These are phyloP conservation scores for Pelargonium cotyledonis DNA, from an alignment of 441 rosid genomes.

Conservation along the genomic window DNA sequence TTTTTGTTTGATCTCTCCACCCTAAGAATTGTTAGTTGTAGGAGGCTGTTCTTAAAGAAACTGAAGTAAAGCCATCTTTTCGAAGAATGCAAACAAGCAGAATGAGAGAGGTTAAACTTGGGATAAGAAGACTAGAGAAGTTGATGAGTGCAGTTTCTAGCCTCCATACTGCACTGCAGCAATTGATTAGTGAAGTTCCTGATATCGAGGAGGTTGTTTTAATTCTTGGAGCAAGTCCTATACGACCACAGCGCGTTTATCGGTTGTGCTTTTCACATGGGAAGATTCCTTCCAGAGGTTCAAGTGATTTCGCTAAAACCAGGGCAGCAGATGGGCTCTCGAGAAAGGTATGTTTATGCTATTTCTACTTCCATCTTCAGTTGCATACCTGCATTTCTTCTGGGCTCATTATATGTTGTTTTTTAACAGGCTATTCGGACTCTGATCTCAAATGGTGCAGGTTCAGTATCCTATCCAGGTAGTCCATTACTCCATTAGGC, in stretches of 20 bases:
- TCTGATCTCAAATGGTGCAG: constrained; percentile 69
- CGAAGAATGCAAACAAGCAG: constrained; percentile 49
- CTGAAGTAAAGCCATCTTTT: constrained; percentile 39
- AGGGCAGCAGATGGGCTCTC: constrained; percentile 68
- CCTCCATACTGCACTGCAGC: constrained; percentile 45
- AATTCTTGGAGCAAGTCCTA: constrained; percentile 64
- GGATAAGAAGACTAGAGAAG: constrained; percentile 59
- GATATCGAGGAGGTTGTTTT: constrained; percentile 45
- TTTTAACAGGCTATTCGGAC: constrained; percentile 57
- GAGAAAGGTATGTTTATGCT: constrained; percentile 47
- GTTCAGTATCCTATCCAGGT: constrained; percentile 79
- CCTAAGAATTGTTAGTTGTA: constrained; percentile 36
- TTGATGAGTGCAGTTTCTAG: constrained; percentile 46
- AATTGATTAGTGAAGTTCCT: constrained; percentile 41
- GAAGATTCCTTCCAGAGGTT: constrained; percentile 20
- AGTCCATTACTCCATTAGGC: constrained; percentile 26
- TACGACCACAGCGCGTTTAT: constrained; percentile 63
- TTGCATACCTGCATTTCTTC: not conserved
- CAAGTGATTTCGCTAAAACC: constrained; percentile 46
- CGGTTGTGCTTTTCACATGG: constrained; percentile 45
- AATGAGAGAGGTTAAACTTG: constrained; percentile 63
- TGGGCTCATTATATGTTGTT: constrained; percentile 4
- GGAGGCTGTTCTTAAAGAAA: constrained; percentile 40
- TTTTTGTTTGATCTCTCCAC: constrained; percentile 16
- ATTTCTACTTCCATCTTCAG: constrained; percentile 9